Conservation (phyloP, 192 early-diverging fungal genomes). For the Coemansia sp. region DNA sequence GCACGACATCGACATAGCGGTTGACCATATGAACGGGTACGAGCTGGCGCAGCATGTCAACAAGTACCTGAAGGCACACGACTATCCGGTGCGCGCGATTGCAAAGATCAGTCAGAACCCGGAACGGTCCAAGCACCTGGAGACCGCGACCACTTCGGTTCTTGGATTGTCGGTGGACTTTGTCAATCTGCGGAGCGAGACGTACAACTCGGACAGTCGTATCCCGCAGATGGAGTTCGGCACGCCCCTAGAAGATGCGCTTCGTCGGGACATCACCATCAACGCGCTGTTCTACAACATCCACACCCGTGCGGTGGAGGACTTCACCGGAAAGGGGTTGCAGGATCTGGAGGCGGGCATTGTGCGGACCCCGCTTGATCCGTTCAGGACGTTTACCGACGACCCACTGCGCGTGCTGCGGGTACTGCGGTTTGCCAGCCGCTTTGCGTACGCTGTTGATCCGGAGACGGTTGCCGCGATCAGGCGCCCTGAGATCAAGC, state of each 20-base stretch:
- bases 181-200: slow-evolving; percentile 92
- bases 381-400: slow-evolving; percentile 88
- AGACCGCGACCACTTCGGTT: slow-evolving; percentile 90
- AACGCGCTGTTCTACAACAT: slow-evolving; percentile 98
- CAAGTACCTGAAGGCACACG: slow-evolving; percentile 67
- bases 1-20: slow-evolving; percentile 92
- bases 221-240: slow-evolving; percentile 83
- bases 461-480: slow-evolving; percentile 66
- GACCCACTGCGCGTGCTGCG: slow-evolving; percentile 94
- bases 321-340: slow-evolving; percentile 79
- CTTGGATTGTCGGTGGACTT: slow-evolving; percentile 85
- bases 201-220: slow-evolving; percentile 78
- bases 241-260: slow-evolving; percentile 88
- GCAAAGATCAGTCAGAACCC: slow-evolving; percentile 91
- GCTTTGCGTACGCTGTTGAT: slow-evolving; percentile 80
- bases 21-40: slow-evolving; percentile 91
- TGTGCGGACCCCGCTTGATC: slow-evolving; percentile 87
- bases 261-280: slow-evolving; percentile 95
- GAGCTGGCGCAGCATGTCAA: slow-evolving; percentile 75
- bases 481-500: slow-evolving; percentile 55
- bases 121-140: slow-evolving; percentile 94
- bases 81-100: slow-evolving; percentile 44
- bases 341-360: slow-evolving; percentile 68
- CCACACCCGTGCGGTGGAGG: slow-evolving; percentile 78
- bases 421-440: slow-evolving; percentile 91